Percentiles rank a stretch among this genome's conserved stretches.
Conservation (phyloP, 352 stramenopile genomes). For the Globisporangium perplexum region DNA sequence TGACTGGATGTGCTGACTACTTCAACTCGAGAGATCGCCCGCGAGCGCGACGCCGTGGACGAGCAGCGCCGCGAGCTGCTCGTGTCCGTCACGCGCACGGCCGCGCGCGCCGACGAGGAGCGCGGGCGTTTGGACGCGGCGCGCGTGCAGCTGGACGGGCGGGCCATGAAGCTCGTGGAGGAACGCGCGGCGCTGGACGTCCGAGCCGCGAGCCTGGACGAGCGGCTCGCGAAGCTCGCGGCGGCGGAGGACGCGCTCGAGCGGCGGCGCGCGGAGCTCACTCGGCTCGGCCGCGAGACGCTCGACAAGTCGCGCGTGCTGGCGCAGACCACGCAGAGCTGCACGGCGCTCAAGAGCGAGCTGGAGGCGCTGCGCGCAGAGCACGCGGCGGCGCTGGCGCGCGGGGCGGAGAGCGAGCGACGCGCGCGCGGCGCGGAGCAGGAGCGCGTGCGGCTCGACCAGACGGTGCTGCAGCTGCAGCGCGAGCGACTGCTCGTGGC, state of each 20-base stretch:
- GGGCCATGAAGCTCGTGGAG: constrained; percentile 49
- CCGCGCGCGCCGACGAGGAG: constrained; percentile 59
- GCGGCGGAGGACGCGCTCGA: constrained; percentile 41
- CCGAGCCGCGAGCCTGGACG: constrained; percentile 34
- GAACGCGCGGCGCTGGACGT: constrained; percentile 53
- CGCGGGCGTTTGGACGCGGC: constrained; percentile 56
- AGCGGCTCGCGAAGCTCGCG: constrained; percentile 42
- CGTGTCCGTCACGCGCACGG: constrained; percentile 38
- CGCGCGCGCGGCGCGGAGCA: constrained; percentile 27
- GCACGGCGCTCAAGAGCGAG: constrained; percentile 27
- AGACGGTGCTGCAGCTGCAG: constrained; percentile 46
- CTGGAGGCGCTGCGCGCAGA: constrained; percentile 31
- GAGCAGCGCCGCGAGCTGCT: constrained; percentile 67
- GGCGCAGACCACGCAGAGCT: constrained; percentile 29
- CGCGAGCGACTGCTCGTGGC: constrained; percentile 62
- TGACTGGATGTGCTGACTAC: neutral
- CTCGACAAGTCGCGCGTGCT: constrained; percentile 51
- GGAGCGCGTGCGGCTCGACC: constrained; percentile 45
- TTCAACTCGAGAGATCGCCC: constrained; percentile 29
- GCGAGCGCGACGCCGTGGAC: constrained; percentile 67
- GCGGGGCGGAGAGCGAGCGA: constrained; percentile 28
- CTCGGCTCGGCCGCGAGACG: constrained; percentile 53
- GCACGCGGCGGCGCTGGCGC: constrained; percentile 28
- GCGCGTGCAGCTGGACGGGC: constrained; percentile 50
- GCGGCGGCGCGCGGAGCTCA: constrained; percentile 43